Evolutionary conservation across 257 asterid genomes (phyloP).

Genomic region (Solanum tacnaense): DNA sequence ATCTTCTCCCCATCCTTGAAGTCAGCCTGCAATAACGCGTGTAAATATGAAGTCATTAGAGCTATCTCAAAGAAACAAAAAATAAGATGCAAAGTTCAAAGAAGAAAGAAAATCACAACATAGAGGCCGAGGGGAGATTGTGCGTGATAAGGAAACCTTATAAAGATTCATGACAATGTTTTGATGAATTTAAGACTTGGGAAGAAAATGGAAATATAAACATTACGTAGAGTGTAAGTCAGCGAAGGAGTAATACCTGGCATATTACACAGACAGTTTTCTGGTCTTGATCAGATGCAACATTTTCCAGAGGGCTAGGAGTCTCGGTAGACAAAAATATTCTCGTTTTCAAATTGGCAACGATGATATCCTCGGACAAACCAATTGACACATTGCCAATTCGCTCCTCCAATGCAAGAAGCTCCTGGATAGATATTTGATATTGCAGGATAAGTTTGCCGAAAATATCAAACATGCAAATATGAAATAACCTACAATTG

Average conservation of each 20-base stretch:
- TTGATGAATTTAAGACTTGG: not conserved
- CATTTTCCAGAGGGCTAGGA: constrained; percentile 18
- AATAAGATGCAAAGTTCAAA: not conserved
- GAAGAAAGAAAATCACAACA: not conserved
- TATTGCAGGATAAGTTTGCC: not conserved
- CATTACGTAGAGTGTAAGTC: not conserved
- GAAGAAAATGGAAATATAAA: not conserved
- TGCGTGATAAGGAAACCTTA: not conserved
- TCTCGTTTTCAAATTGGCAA: constrained; percentile 38
- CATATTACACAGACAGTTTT: constrained; percentile 58
- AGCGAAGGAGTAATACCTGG: constrained; percentile 37
- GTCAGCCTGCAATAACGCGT: constrained; percentile 29
- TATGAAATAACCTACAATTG: not conserved
- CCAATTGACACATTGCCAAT: constrained; percentile 78
- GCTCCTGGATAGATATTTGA: constrained; percentile 43
- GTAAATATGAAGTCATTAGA: not conserved
- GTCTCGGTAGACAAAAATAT: constrained; percentile 27
- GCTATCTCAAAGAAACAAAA: not conserved
- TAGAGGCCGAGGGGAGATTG: not conserved
- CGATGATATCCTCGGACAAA: constrained; percentile 40
- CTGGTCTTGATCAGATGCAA: constrained; percentile 15
- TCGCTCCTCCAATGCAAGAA: constrained; percentile 75
- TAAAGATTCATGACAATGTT: not conserved
- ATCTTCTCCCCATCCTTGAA: constrained; percentile 37
- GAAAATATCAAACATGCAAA: not conserved